Evolutionary conservation across 805 yeast species (phyloP).

Genomic region (Sugiyamaella mastotermitis): DNA sequence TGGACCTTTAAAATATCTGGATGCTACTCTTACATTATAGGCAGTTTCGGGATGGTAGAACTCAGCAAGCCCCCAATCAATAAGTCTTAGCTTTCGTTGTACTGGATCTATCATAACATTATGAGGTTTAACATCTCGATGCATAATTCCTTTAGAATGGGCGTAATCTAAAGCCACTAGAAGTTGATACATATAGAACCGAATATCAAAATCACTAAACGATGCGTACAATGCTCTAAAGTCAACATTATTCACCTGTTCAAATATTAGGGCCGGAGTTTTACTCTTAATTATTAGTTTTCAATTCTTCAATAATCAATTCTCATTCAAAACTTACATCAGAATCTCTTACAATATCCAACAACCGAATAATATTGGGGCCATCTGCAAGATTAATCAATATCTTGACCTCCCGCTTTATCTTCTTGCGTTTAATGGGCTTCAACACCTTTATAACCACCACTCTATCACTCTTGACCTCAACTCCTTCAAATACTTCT

Average conservation of each 20-base stretch:
- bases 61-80: constrained; percentile 95
- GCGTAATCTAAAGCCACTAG: constrained; percentile 79
- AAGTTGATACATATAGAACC: constrained; percentile 77
- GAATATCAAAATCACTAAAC: constrained; percentile 66
- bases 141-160: constrained; percentile 93
- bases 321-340: constrained; percentile 26
- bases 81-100: constrained; percentile 54
- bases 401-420: constrained; percentile 83
- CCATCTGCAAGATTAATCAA: constrained; percentile 81
- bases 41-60: constrained; percentile 86
- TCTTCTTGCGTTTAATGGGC: constrained; percentile 90
- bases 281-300: constrained; percentile 28
- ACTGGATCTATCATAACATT: constrained; percentile 88
- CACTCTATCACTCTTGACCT: constrained; percentile 47
- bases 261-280: constrained; percentile 86
- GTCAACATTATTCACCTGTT: constrained; percentile 77
- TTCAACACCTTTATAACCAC: constrained; percentile 88
- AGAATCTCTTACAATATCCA: constrained; percentile 85
- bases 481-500: constrained; percentile 85
- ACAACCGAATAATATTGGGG: constrained; percentile 66
- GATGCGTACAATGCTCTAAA: constrained; percentile 82
- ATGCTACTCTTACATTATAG: constrained; percentile 87
- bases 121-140: constrained; percentile 90
- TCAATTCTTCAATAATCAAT: background rate
- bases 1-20: constrained; percentile 89